A percentile compares a stretch with the other conserved stretches of the same genome.
These are phyloP conservation scores for Chloranthus sessilifolius DNA, from an alignment of 164 flowering plant genomes.

Conservation along the genomic window DNA sequence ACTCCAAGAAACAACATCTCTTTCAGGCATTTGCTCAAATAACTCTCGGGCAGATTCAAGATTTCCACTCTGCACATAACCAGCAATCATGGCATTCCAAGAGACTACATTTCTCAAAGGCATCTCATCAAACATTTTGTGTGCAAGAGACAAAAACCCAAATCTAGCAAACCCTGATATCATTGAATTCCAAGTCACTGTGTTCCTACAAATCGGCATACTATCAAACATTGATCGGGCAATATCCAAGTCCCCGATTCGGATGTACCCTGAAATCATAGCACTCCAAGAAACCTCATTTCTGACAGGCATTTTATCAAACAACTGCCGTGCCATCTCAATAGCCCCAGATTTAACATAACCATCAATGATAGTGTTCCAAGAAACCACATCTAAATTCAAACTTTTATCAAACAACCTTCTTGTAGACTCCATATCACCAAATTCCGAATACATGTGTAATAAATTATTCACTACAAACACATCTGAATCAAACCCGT, in stretches of 20 bases:
- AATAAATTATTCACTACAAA: constrained; percentile 18
- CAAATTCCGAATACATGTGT: constrained; percentile 16
- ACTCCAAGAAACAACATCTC: constrained; percentile 26
- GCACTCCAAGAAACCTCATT: constrained; percentile 32
- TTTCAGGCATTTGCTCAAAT: constrained; percentile 22
- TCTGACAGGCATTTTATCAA: constrained; percentile 30
- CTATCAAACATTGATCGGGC: constrained; percentile 27
- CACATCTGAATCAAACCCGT: constrained; percentile 17
- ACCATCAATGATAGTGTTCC: constrained; percentile 34
- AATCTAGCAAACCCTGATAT: constrained; percentile 23
- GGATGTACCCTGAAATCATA: constrained; percentile 29
- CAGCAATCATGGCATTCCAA: constrained; percentile 27
- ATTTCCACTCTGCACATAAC: constrained; percentile 19
- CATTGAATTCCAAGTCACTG: constrained; percentile 25
- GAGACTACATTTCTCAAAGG: constrained; percentile 15
- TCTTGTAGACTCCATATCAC: constrained; percentile 13
- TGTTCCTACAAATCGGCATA: constrained; percentile 20
- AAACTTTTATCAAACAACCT: constrained; percentile 21
- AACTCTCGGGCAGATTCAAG: constrained; percentile 16
- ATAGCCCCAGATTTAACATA: constrained; percentile 24
- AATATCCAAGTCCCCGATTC: constrained; percentile 22
- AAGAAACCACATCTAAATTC: constrained; percentile 23
- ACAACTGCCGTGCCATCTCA: constrained; percentile 20
- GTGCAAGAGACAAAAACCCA: constrained; percentile 15
- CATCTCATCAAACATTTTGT: constrained; percentile 28